A percentile compares a stretch with the other conserved stretches of the same genome.
These are phyloP conservation scores for Aspergillus bertholletiae DNA, from an alignment of 495 filamentous ascomycete species.

Conservation along the genomic window DNA sequence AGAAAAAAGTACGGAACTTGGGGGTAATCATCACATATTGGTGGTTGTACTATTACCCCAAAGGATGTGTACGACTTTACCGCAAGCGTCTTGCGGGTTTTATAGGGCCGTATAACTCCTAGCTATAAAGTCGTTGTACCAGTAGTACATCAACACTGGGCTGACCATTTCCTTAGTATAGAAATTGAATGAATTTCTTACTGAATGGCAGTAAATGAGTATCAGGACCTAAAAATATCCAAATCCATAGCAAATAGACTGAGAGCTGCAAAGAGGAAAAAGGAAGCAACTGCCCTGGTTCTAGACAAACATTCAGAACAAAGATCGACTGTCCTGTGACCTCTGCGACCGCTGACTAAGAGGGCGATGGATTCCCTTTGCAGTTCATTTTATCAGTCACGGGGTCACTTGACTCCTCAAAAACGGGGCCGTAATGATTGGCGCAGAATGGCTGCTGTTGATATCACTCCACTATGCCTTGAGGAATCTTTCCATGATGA, in stretches of 20 bases:
- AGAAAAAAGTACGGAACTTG: constrained; percentile 25
- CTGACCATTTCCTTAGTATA: neutral
- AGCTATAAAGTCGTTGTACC: too few species aligned
- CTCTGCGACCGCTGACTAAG: constrained; percentile 20
- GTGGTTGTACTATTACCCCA: neutral
- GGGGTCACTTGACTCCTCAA: constrained; percentile 24
- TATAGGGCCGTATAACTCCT: neutral
- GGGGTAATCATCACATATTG: neutral
- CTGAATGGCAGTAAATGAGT: neutral
- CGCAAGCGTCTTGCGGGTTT: constrained; percentile 1
- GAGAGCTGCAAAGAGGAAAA: neutral
- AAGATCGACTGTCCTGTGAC: constrained; percentile 27
- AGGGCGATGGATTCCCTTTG: neutral
- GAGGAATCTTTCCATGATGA: neutral
- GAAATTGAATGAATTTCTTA: neutral
- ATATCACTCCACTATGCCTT: constrained; percentile 13
- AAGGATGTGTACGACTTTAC: neutral
- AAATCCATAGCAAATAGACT: neutral
- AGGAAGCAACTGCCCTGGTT: constrained; percentile 15
- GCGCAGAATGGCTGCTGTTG: constrained; percentile 9
- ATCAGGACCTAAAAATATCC: constrained; percentile 3
- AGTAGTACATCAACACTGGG: too few species aligned
- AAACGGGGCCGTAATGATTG: constrained; percentile 22
- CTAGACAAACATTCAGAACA: constrained; percentile 20
- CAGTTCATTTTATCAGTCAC: constrained; percentile 11